Percentiles rank a stretch among this genome's conserved stretches.
These are phyloP conservation scores for Cyphellophora europaea DNA, from an alignment of 2,329 filamentous ascomycete genomes.

Conservation along the genomic window DNA sequence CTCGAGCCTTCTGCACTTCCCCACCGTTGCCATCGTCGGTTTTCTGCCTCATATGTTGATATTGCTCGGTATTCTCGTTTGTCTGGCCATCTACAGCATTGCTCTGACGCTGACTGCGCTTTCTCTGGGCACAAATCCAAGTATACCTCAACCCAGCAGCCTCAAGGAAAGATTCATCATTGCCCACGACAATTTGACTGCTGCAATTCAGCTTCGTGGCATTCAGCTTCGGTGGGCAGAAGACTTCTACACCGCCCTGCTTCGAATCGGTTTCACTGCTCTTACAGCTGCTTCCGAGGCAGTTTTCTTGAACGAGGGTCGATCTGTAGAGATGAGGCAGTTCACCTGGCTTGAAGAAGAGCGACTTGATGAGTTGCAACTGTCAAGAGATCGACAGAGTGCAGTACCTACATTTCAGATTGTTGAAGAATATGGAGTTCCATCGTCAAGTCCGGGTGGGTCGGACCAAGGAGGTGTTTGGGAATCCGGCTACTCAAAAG, in stretches of 20 bases:
- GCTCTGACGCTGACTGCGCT: slow-evolving; percentile 69
- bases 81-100: slow-evolving; percentile 65
- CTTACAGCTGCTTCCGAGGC: slow-evolving; percentile 92
- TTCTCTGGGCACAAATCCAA: slow-evolving; percentile 44
- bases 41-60: slow-evolving; percentile 93
- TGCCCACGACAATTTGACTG: slow-evolving; percentile 85
- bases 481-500: slow-evolving; percentile 37
- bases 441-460: slow-evolving; percentile 23
- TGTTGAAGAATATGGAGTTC: slow-evolving; percentile 19
- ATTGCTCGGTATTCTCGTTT: slow-evolving; percentile 65
- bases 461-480: slow-evolving; percentile 25
- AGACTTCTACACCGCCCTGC: slow-evolving; percentile 87
- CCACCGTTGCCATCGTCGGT: slow-evolving; percentile 87
- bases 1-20: slow-evolving; percentile 67
- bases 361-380: slow-evolving; percentile 65
- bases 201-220: slow-evolving; percentile 73
- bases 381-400: slow-evolving; percentile 25
- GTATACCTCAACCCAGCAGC: slow-evolving; percentile 33
- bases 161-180: slow-evolving; percentile 53
- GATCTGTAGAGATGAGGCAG: slow-evolving; percentile 59
- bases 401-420: slow-evolving; percentile 18
- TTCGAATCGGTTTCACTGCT: slow-evolving; percentile 77
- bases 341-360: slow-evolving; percentile 92
- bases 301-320: slow-evolving; percentile 88
- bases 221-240: slow-evolving; percentile 76